Evolutionary conservation across 345 rosid genomes (phyloP).

Genomic region (Physaria fendleri): DNA sequence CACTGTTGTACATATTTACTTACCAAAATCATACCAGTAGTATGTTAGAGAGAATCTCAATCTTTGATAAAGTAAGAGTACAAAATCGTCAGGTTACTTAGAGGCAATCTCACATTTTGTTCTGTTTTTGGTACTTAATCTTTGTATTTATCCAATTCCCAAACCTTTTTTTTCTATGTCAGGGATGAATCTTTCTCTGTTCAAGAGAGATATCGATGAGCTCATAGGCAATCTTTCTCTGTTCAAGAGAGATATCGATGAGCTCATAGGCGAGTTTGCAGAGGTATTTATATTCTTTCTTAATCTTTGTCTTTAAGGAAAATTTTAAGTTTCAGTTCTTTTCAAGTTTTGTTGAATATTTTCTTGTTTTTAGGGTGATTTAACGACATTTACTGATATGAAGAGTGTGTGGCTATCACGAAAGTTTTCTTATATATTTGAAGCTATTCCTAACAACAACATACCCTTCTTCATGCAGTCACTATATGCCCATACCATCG

Average conservation of each 20-base stretch:
- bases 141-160: neutral
- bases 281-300: constrained; percentile 28
- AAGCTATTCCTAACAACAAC: constrained; percentile 43
- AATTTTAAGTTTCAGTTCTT: neutral
- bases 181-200: constrained; percentile 39
- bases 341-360: neutral
- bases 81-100: too few relatives aligned
- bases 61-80: too few relatives aligned
- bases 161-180: neutral
- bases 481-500: constrained; percentile 49
- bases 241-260: constrained; percentile 58
- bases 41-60: too few relatives aligned
- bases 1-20: too few relatives aligned
- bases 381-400: constrained; percentile 45
- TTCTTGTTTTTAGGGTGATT: constrained; percentile 32
- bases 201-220: constrained; percentile 58
- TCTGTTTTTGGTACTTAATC: too few relatives aligned
- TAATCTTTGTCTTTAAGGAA: neutral
- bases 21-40: too few relatives aligned
- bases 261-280: constrained; percentile 45
- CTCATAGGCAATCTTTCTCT: constrained; percentile 48
- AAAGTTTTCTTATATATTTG: constrained; percentile 54
- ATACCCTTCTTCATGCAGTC: constrained; percentile 66
- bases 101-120: too few relatives aligned
- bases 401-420: constrained; percentile 56